A percentile compares a stretch with the other conserved stretches of the same genome.
Conservation (phyloP, 2,329 filamentous ascomycete species). For the Trichophyton verrucosum region DNA sequence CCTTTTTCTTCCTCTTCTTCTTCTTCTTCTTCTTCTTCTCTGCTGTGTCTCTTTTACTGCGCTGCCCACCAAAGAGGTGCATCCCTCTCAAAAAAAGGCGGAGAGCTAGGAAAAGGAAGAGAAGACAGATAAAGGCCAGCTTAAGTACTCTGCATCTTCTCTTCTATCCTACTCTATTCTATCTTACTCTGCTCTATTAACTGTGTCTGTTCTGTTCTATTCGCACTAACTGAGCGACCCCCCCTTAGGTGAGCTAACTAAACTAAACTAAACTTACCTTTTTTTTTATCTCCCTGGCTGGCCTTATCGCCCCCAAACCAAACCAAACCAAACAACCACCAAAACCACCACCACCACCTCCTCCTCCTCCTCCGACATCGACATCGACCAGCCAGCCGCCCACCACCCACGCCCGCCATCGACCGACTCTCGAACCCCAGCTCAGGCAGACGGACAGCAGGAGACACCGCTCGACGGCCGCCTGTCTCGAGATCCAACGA, state of each 20-base stretch:
- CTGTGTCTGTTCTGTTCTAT: neutral
- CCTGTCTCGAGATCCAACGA: too few species aligned
- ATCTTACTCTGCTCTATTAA: neutral
- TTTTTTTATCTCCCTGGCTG: neutral
- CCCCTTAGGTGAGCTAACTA: neutral
- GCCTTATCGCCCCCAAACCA: neutral
- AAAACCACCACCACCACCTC: neutral
- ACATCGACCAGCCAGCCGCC: neutral
- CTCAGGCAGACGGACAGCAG: too few species aligned
- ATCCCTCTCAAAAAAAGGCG: too few species aligned
- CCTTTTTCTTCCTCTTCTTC: neutral
- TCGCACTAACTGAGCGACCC: neutral
- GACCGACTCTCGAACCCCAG: too few species aligned
- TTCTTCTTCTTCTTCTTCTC: constrained; percentile 1
- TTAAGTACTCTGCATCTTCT: neutral
- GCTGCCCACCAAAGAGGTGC: neutral
- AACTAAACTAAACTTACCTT: neutral
- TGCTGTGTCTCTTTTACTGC: constrained; percentile 6
- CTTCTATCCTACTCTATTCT: neutral
- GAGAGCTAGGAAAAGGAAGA: too few species aligned
- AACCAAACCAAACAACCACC: too few species aligned
- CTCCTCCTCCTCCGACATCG: neutral
- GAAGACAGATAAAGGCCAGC: too few species aligned
- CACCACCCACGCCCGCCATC: neutral
- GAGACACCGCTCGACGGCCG: too few species aligned